Conservation (phyloP, 768 basidiomycete genomes). For the Mycena galericulata region DNA sequence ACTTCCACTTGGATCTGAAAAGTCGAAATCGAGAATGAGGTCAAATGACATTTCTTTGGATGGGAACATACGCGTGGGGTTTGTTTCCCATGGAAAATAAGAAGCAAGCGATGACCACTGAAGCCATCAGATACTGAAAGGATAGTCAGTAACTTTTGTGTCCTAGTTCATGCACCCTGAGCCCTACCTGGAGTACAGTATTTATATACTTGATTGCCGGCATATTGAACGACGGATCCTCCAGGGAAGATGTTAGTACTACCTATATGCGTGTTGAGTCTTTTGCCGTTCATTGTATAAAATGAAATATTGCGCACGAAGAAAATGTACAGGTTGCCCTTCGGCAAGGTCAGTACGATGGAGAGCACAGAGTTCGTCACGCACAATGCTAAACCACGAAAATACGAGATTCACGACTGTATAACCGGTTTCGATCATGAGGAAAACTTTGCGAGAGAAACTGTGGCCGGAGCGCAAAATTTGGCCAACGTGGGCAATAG, state of each 20-base stretch:
- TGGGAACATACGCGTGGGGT: constrained; percentile 74
- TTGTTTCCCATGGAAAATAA: constrained; percentile 97
- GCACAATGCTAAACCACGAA: constrained; percentile 87
- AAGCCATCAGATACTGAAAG: constrained; percentile 82
- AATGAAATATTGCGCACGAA: constrained; percentile 68
- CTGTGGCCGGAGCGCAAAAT: constrained; percentile 88
- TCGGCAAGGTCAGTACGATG: constrained; percentile 1
- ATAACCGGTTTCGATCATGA: constrained; percentile 88
- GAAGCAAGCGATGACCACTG: constrained; percentile 89
- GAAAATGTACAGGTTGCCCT: constrained; percentile 97
- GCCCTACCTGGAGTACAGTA: constrained; percentile 73
- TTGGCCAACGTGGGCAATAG: constrained; percentile 88
- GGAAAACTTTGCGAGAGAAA: constrained; percentile 72
- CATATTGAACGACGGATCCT: constrained; percentile 76
- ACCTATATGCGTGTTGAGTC: constrained; percentile 58
- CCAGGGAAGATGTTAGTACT: constrained; percentile 89
- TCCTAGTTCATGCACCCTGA: not conserved
- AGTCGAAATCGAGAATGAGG: not conserved
- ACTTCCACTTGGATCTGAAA: constrained; percentile 83
- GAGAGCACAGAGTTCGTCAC: constrained; percentile 52
- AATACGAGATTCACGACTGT: constrained; percentile 90
- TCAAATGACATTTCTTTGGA: not conserved
- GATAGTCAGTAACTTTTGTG: constrained; percentile 25
- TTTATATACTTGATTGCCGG: constrained; percentile 79
- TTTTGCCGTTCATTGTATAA: not conserved